Evolutionary conservation across 352 stramenopile genomes (phyloP).

Genomic region (Globisporangium apiculatum): DNA sequence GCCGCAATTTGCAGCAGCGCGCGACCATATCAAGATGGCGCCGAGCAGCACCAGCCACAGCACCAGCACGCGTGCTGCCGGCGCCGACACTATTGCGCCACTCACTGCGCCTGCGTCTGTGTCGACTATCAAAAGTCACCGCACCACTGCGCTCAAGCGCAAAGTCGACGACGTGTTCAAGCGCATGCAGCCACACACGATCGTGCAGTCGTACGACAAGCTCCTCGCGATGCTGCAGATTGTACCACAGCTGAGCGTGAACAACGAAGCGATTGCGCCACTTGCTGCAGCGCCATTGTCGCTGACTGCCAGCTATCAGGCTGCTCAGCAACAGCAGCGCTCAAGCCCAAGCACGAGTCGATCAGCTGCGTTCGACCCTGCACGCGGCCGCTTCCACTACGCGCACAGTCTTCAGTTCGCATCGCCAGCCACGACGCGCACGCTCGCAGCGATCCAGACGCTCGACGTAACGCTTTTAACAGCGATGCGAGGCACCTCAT

Average conservation of each 20-base stretch:
- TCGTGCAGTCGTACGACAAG: slow-evolving; percentile 51
- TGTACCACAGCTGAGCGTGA: slow-evolving; percentile 25
- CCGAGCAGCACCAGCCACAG: slow-evolving; percentile 2
- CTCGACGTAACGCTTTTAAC: slow-evolving; percentile 20
- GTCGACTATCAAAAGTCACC: background rate
- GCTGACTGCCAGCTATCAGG: slow-evolving; percentile 13
- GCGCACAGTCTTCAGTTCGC: slow-evolving; percentile 24
- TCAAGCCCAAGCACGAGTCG: background rate
- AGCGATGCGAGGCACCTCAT: slow-evolving; percentile 8
- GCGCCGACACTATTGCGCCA: too few species aligned
- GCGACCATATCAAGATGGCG: slow-evolving; percentile 7
- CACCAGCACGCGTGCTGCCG: background rate
- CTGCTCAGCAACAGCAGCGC: slow-evolving; percentile 8
- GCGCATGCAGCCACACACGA: slow-evolving; percentile 41
- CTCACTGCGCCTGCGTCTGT: too few species aligned
- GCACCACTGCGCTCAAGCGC: slow-evolving; percentile 13
- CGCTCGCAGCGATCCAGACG: slow-evolving; percentile 21
- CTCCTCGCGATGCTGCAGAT: slow-evolving; percentile 23
- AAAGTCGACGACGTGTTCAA: slow-evolving; percentile 47
- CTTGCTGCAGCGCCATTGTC: slow-evolving; percentile 12
- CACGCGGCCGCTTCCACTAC: slow-evolving; percentile 27
- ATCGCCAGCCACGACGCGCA: slow-evolving; percentile 16
- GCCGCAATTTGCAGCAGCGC: background rate
- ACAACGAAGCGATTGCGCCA: slow-evolving; percentile 22
- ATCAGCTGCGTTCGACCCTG: slow-evolving; percentile 14